phyloP scores from a whole-genome alignment of 2,329 filamentous ascomycete species.

The Calonectria fujianensis region DNA sequence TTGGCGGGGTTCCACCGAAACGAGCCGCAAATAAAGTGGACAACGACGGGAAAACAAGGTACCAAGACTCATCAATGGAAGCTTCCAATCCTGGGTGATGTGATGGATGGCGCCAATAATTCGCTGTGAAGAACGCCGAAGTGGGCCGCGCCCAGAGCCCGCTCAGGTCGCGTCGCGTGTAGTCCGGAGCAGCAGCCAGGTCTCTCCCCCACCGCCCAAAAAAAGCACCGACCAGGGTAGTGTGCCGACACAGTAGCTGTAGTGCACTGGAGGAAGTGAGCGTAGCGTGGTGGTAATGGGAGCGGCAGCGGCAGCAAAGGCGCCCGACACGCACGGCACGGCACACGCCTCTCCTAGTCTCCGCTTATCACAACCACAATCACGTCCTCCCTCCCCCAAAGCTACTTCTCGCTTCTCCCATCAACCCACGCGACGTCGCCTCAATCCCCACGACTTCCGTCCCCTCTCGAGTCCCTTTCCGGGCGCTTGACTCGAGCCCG shows the following conservation, averaged over 20 bases:
- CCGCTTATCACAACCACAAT: conserved; percentile 43
- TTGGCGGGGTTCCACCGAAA: conserved; percentile 34
- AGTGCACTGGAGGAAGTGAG: background rate
- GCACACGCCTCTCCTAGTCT: conserved; percentile 43
- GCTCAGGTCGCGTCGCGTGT: conserved; percentile 53
- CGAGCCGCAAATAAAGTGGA: conserved; percentile 26
- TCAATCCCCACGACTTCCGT: conserved; percentile 37
- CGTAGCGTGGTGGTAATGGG: background rate
- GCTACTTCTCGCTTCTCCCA: conserved; percentile 36
- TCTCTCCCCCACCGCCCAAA: conserved; percentile 42
- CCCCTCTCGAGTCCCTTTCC: conserved; percentile 32
- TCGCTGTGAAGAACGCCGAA: background rate
- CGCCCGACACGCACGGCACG: conserved; percentile 23
- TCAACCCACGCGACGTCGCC: conserved; percentile 33
- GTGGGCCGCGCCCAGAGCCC: conserved; percentile 27
- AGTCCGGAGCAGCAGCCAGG: conserved; percentile 33
- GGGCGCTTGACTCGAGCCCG: conserved; percentile 33
- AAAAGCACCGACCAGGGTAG: conserved; percentile 20
- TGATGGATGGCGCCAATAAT: conserved; percentile 22
- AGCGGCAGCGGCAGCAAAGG: conserved; percentile 24
- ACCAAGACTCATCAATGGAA: conserved; percentile 16
- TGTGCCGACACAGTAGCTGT: conserved; percentile 14
- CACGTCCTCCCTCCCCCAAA: conserved; percentile 21
- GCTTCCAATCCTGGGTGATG: conserved; percentile 15
- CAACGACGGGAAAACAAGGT: conserved; percentile 24